Conservation (phyloP, 192 early-diverging fungal species). For the Coemansia sp. region DNA sequence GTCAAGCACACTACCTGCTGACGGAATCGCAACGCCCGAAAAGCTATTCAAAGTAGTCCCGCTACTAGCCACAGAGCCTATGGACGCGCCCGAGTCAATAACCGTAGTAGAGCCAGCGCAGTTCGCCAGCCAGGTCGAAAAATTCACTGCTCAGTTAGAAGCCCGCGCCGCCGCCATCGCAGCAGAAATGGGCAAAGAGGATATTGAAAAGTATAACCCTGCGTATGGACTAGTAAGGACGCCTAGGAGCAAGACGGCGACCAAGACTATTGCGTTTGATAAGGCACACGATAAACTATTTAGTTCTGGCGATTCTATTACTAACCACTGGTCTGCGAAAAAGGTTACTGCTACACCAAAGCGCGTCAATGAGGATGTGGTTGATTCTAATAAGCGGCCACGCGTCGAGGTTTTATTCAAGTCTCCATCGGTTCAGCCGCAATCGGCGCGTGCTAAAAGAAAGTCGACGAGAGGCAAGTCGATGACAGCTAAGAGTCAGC, state of each 20-base stretch:
- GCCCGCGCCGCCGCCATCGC: slow-evolving; percentile 31
- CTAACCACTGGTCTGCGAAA: slow-evolving; percentile 48
- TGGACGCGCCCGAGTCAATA: slow-evolving; percentile 24
- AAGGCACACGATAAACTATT: slow-evolving; percentile 47
- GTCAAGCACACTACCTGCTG: background rate
- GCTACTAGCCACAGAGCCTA: background rate
- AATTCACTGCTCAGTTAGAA: slow-evolving; percentile 37
- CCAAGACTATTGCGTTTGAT: slow-evolving; percentile 33
- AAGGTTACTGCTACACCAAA: slow-evolving; percentile 35
- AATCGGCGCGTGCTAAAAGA: slow-evolving; percentile 17
- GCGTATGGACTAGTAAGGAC: slow-evolving; percentile 14
- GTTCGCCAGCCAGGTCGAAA: slow-evolving; percentile 27
- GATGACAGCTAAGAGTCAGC: slow-evolving; percentile 22
- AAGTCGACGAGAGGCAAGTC: slow-evolving; percentile 26
- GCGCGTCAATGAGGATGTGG: slow-evolving; percentile 25
- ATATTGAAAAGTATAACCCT: slow-evolving; percentile 15
- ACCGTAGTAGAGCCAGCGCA: slow-evolving; percentile 6
- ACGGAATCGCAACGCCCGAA: background rate
- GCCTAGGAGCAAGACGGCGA: slow-evolving; percentile 12
- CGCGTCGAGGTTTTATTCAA: slow-evolving; percentile 37
- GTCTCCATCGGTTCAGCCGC: slow-evolving; percentile 22
- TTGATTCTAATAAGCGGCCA: slow-evolving; percentile 38
- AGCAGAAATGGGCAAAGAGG: slow-evolving; percentile 28
- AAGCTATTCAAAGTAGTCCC: slow-evolving; percentile 33
- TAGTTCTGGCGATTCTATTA: slow-evolving; percentile 40